Conservation (phyloP, 1,284 basidiomycete genomes). For the Ustilago shanxiensis region DNA sequence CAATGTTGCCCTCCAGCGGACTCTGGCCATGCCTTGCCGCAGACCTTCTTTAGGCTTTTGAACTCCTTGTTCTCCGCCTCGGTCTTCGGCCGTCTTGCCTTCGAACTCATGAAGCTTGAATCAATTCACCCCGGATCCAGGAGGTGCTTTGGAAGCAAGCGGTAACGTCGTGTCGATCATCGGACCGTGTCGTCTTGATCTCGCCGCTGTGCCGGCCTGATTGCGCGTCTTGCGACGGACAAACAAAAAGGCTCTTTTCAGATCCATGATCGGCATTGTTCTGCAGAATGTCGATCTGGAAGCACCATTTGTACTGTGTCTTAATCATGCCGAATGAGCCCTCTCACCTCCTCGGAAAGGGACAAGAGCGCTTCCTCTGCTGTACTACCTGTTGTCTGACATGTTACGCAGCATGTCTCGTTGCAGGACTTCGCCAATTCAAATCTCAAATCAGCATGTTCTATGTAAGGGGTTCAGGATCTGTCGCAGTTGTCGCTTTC, state of each 20-base stretch:
- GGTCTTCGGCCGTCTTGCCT: not conserved
- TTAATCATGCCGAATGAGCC: slow-evolving; percentile 11
- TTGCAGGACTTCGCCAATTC: not conserved
- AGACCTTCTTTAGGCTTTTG: not conserved
- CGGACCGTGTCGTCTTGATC: not conserved
- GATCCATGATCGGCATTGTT: not conserved
- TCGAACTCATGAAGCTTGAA: not conserved
- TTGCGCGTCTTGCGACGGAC: too few species aligned
- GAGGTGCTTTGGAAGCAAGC: not conserved
- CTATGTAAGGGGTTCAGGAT: slow-evolving; percentile 31
- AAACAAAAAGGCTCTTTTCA: too few species aligned
- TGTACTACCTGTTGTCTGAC: not conserved
- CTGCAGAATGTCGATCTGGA: slow-evolving; percentile 39
- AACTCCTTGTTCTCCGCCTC: not conserved
- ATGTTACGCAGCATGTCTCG: not conserved
- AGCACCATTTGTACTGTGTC: not conserved
- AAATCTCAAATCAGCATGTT: slow-evolving; percentile 13
- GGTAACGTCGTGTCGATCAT: not conserved
- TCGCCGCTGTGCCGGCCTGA: not conserved
- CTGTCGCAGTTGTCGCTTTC: not conserved
- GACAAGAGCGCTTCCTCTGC: not conserved
- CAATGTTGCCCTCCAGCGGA: too few species aligned
- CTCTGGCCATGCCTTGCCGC: slow-evolving; percentile 3
- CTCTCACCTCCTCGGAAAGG: not conserved
- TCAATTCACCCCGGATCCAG: not conserved